phyloP scores from a whole-genome alignment of 176 grass and related monocot genomes.

The Eremochloa ophiuroides region DNA sequence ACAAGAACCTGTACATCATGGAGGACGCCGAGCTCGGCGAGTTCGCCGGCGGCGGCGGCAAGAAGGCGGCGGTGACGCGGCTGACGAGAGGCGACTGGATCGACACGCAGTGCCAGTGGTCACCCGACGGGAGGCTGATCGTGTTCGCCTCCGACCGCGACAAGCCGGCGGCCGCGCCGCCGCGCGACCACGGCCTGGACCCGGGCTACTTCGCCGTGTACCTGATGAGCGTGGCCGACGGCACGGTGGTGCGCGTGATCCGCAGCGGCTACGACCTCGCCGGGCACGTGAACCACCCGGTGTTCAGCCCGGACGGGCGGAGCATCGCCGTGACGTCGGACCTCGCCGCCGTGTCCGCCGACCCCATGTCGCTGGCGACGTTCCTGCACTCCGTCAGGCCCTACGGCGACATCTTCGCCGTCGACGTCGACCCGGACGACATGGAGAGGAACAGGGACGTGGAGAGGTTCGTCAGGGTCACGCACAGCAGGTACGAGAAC shows the following conservation, averaged over 20 bases:
- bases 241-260: neutral
- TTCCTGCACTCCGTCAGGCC: neutral
- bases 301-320: neutral
- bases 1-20: conserved; percentile 30
- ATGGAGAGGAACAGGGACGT: neutral
- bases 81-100: neutral
- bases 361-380: neutral
- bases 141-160: neutral
- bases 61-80: neutral
- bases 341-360: neutral
- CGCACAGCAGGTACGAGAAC: no score
- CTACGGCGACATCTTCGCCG: neutral
- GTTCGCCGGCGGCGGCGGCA: neutral
- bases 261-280: neutral
- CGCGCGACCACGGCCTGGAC: neutral
- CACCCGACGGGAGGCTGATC: neutral
- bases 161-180: no score
- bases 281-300: neutral
- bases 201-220: neutral
- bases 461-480: neutral
- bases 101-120: neutral
- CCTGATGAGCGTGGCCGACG: neutral
- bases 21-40: neutral
- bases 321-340: neutral
- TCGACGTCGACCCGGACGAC: neutral